Evolutionary conservation across 225 moss, liverwort and hornwort species (phyloP).

Genomic region (Sphagnum contortum): DNA sequence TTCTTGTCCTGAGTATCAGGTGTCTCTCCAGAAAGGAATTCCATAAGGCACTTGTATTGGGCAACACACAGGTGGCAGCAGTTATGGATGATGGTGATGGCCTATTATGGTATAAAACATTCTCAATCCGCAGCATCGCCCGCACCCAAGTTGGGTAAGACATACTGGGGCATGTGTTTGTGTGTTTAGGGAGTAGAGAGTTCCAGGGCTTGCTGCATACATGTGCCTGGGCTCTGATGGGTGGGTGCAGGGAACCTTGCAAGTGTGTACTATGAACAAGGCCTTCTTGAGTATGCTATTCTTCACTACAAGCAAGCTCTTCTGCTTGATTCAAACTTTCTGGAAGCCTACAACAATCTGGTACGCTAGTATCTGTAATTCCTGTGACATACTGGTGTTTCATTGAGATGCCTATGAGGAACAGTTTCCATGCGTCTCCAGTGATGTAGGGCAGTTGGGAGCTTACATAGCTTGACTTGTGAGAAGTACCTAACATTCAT

Average conservation of each 20-base stretch:
- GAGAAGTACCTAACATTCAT: too few species aligned
- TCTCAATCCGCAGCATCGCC: constrained; percentile 34
- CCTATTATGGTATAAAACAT: constrained; percentile 42
- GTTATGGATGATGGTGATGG: constrained; percentile 60
- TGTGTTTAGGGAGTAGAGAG: constrained; percentile 74
- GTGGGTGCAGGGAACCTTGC: constrained; percentile 99
- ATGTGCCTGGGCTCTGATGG: constrained; percentile 81
- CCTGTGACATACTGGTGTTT: too few species aligned
- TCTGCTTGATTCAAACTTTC: constrained; percentile 69
- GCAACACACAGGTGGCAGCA: constrained; percentile 74
- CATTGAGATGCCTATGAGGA: too few species aligned
- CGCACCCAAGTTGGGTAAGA: constrained; percentile 40
- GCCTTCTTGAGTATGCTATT: constrained; percentile 91
- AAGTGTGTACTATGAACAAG: constrained; percentile 99
- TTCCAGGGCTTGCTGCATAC: constrained; percentile 94
- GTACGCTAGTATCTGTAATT: too few species aligned
- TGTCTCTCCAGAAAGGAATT: constrained; percentile 41
- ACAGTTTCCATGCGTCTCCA: too few species aligned
- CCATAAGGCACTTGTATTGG: constrained; percentile 37
- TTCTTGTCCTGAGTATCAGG: too few species aligned
- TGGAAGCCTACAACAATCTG: constrained; percentile 97
- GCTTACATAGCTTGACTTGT: too few species aligned
- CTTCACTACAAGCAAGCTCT: constrained; percentile 92
- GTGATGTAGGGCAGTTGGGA: too few species aligned
- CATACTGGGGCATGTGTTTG: constrained; percentile 45